A percentile compares a stretch with the other conserved stretches of the same genome.
Conservation (phyloP, 331 rosid species). For the Malus hybrid region DNA sequence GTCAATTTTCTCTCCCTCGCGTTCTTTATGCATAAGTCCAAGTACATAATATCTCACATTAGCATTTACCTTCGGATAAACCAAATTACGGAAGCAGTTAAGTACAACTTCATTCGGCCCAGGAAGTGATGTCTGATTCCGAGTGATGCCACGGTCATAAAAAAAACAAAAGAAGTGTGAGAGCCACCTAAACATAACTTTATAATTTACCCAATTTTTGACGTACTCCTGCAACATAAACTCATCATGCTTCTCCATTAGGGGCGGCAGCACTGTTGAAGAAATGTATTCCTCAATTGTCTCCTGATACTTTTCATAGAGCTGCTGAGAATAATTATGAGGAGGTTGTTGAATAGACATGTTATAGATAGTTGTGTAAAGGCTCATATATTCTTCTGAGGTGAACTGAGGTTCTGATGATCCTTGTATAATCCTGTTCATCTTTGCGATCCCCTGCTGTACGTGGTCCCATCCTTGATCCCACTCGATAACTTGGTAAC, state of each 20-base stretch:
- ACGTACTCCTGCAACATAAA: constrained; percentile 56
- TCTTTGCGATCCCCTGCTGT: constrained; percentile 31
- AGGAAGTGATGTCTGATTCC: constrained; percentile 29
- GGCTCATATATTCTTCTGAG: constrained; percentile 33
- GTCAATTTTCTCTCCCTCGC: constrained; percentile 72
- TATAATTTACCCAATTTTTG: constrained; percentile 49
- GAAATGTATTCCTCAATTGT: constrained; percentile 29
- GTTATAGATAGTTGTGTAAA: constrained; percentile 44
- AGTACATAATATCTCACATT: constrained; percentile 45
- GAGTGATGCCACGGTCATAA: constrained; percentile 34
- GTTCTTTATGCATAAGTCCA: constrained; percentile 45
- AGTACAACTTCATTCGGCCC: constrained; percentile 34
- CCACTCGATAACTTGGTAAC: constrained; percentile 12
- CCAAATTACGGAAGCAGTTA: constrained; percentile 47
- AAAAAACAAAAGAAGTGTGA: constrained; percentile 51
- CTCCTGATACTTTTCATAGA: constrained; percentile 34
- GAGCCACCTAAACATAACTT: constrained; percentile 55
- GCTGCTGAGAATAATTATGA: constrained; percentile 31
- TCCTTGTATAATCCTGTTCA: constrained; percentile 46
- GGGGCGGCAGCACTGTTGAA: constrained; percentile 35
- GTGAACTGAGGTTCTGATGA: constrained; percentile 26
- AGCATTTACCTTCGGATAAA: constrained; percentile 34
- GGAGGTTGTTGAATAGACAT: constrained; percentile 57
- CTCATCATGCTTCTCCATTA: constrained; percentile 49
- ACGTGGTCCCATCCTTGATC: constrained; percentile 51